Percentiles rank a stretch among this genome's conserved stretches.
These are phyloP conservation scores for Ramalina intermedia DNA, from an alignment of 495 filamentous ascomycete species.

Conservation along the genomic window DNA sequence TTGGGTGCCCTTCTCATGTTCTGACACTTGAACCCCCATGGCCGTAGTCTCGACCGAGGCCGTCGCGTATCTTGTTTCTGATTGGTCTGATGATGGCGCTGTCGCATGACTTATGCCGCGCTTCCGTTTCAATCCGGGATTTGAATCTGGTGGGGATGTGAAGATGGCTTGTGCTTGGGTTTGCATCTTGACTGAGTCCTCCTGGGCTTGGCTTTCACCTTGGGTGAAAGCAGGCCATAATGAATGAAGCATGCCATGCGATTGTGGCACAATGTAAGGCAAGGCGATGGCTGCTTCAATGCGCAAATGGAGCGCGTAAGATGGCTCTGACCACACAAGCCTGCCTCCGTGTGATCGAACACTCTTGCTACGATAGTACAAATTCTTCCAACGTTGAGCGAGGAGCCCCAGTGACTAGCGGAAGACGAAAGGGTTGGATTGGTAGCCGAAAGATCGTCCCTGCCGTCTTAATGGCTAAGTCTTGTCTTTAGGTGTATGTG, in stretches of 20 bases:
- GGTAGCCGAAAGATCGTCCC: too few relatives aligned
- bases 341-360: too few relatives aligned
- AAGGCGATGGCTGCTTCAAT: background rate
- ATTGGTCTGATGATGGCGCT: background rate
- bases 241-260: conserved; percentile 46
- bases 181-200: conserved; percentile 32
- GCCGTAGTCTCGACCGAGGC: background rate
- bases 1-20: background rate
- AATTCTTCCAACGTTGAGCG: too few relatives aligned
- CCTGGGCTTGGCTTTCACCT: conserved; percentile 37
- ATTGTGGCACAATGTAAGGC: conserved; percentile 26
- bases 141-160: conserved; percentile 25
- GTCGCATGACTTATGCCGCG: conserved; percentile 26
- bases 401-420: too few relatives aligned
- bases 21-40: background rate
- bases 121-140: conserved; percentile 42
- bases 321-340: too few relatives aligned
- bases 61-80: background rate
- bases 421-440: too few relatives aligned
- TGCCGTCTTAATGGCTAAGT: too few relatives aligned
- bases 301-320: background rate
- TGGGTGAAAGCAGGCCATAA: conserved; percentile 42
- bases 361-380: too few relatives aligned
- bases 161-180: conserved; percentile 23
- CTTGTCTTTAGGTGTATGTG: too few relatives aligned